Evolutionary conservation across 2,329 filamentous ascomycete genomes (phyloP), one percentile per base, ranked within the genome.

Genomic region (Cadophora malorum): DNA sequence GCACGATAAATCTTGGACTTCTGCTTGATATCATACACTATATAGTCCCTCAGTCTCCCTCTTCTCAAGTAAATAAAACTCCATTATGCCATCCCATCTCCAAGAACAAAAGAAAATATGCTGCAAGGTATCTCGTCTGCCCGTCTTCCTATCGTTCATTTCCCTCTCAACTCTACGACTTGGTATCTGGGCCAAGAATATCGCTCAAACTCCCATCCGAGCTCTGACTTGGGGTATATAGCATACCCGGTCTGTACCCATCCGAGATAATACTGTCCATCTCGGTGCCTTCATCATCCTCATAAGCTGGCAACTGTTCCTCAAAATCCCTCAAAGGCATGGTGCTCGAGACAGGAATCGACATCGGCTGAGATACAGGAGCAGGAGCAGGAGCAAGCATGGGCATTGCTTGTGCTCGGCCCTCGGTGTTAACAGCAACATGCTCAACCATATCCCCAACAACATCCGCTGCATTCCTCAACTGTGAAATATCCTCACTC

Each of bases 301-400:
- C 74, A 59, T 76, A 74, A 5, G 74, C 73, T n/a, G 74, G 74
- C 9, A 75, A 53, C 33, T 75, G 71, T 47, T 74, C 73, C 21
- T 71, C 70, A 33, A 68, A 70, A 47, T 72, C 52, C 16, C 60
- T 63, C 33, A 67, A 25, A 1, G 69, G 55, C 23, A 35, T 53
- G 3, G 63, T 21, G 12, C 59, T 60, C 3, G 60, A 59, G 12
- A 35, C 23, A 1, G 63, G 33, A 23, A 67, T 61, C 0, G 66
- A 28, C 8, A 59, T 33, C 28, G 66, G 55, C 47, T 41, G 63
- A 12, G 38, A 2, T 7, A 35, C 31, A n/a, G 56, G 35, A 25
- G 45, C 28, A 31, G 59, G 41, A 16, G 50, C 33, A 35, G 64
- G 41, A 16, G 61, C 23, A 56, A 58, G 28, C 33, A 52, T 33